Evolutionary conservation across 192 early-diverging fungal genomes (phyloP).

Genomic region (Diversispora epigaea): DNA sequence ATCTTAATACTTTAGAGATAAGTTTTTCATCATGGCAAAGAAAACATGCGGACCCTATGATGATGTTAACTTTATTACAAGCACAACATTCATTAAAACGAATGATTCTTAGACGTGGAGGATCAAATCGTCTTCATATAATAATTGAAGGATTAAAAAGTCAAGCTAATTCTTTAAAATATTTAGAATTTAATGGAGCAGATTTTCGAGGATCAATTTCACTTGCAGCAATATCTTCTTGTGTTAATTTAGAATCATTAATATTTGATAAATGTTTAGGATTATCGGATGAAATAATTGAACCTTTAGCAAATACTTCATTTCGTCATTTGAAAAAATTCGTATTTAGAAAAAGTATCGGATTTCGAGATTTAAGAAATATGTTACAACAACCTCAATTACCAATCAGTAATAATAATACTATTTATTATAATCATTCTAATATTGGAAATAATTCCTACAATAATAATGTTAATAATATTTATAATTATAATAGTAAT

Average conservation of each 20-base stretch:
- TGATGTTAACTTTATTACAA: slow-evolving; percentile 11
- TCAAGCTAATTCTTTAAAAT: slow-evolving; percentile 9
- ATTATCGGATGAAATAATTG: slow-evolving; percentile 3
- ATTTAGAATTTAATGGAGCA: slow-evolving; percentile 16
- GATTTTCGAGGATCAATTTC: slow-evolving; percentile 7
- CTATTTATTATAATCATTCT: neutral
- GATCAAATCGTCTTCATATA: neutral
- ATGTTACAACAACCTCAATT: neutral
- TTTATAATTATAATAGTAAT: neutral
- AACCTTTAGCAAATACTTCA: slow-evolving; percentile 5
- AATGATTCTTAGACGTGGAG: slow-evolving; percentile 1
- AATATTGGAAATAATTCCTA: neutral
- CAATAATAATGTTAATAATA: neutral
- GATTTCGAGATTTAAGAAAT: slow-evolving; percentile 6
- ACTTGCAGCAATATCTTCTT: neutral
- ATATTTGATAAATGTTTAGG: slow-evolving; percentile 1
- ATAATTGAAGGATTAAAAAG: neutral
- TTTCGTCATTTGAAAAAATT: slow-evolving; percentile 23
- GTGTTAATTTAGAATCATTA: slow-evolving; percentile 4
- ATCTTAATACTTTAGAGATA: slow-evolving; percentile 4
- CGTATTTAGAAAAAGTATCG: slow-evolving; percentile 19
- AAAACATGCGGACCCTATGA: neutral
- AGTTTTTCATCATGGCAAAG: slow-evolving; percentile 24
- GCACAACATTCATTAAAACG: slow-evolving; percentile 6
- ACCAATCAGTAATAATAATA: neutral